A percentile compares a stretch with the other conserved stretches of the same genome.
phyloP scores from a whole-genome alignment of 2,329 filamentous ascomycete species.

The Aspergillus aculeatinus region DNA sequence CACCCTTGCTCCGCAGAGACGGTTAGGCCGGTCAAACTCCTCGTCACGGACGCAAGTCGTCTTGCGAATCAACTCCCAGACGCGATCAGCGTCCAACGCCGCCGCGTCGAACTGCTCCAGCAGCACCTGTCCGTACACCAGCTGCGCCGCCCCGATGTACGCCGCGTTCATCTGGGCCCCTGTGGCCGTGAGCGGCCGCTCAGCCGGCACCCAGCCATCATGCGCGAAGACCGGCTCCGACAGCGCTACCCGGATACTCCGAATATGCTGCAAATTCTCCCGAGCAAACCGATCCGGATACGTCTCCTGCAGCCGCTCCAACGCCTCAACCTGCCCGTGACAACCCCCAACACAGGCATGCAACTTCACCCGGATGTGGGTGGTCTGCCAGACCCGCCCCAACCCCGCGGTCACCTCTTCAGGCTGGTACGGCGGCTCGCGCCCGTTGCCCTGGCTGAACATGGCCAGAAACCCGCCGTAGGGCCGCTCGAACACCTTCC shows the following conservation, averaged over 20 bases:
- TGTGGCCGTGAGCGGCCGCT: conserved; percentile 2
- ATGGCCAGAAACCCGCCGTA: conserved; percentile 47
- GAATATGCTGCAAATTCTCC: neutral
- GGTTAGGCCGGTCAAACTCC: neutral
- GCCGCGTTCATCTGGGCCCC: conserved; percentile 13
- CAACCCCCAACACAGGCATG: conserved; percentile 6
- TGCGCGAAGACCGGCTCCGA: conserved; percentile 2
- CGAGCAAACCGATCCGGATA: neutral
- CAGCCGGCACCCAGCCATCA: conserved; percentile 18
- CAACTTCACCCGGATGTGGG: conserved; percentile 3
- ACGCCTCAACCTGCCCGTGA: conserved; percentile 1
- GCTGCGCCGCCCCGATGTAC: conserved; percentile 7
- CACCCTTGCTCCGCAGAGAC: neutral
- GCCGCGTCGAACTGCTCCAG: conserved; percentile 1
- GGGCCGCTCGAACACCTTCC: conserved; percentile 41
- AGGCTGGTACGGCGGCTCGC: conserved; percentile 26
- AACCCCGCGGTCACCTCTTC: conserved; percentile 10
- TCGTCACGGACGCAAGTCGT: neutral
- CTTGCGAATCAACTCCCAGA: conserved; percentile 3
- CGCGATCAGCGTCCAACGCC: neutral
- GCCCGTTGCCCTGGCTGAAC: conserved; percentile 36
- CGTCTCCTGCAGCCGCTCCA: conserved; percentile 1
- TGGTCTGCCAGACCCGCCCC: neutral
- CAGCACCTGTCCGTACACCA: conserved; percentile 8
- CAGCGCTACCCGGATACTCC: conserved; percentile 1